Evolutionary conservation across 2,329 filamentous ascomycete genomes (phyloP), one percentile per base, ranked within the genome.

Genomic region (Talaromyces atroroseus): DNA sequence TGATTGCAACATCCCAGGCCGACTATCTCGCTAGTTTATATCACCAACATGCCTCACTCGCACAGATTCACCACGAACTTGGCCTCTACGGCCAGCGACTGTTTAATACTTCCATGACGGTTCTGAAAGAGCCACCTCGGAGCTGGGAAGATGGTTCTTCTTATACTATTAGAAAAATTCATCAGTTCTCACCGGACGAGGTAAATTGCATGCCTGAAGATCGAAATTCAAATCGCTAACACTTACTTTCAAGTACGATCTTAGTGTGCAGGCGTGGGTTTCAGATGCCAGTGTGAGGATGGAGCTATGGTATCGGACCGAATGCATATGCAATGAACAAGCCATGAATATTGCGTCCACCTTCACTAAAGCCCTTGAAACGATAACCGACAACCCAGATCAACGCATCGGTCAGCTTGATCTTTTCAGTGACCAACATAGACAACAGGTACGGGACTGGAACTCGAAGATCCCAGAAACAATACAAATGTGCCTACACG

Each of bases 401-500:
- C 26, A 48, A 14, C 10, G 23, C n/a, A 11, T 36, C 23, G 18
- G 8, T 26, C 40, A 52, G 21, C 16, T 53, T 24, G 42, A 52
- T 45, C 32, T 57, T 12, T 8, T 51, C 3, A 57, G 55, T 26
- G 29, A 42, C 23, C 16, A 47, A 6, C 32, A 47, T 21, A 29
- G 21, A 18, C 24, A 16, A 14, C n/a, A 48, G 21, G 12, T 58
- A 12, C n/a, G 32, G n/a, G 24, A 16, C 8, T 54, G 50, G 44
- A 54, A 58, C 11, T 14, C 23, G 16, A 44, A 40, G 12, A 12
- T 21, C 2, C 34, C 49, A 18, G 21, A 40, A 14, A 16, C 20
- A 2, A 23, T 54, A 12, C 10, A 34, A 16, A 26, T 21, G n/a
- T 58, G 56, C 32, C 32, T 58, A 12, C 56, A 58, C 34, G 46